phyloP scores from a whole-genome alignment of 306 rosid species.

The Adenanthera pavonina region DNA sequence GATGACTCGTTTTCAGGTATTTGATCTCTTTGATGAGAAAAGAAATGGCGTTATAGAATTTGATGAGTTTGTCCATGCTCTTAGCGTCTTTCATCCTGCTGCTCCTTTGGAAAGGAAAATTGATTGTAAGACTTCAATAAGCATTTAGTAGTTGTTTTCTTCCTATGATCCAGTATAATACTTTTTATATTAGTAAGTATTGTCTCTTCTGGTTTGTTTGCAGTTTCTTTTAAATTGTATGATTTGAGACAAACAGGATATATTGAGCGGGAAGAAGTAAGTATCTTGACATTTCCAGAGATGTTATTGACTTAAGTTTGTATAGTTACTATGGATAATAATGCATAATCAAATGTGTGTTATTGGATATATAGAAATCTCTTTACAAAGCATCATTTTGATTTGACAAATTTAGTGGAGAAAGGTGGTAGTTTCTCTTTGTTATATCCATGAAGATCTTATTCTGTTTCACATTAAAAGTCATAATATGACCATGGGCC shows the following conservation, averaged over 20 bases:
- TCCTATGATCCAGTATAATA: slow-evolving; percentile 5
- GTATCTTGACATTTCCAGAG: slow-evolving; percentile 36
- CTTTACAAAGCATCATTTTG: slow-evolving; percentile 14
- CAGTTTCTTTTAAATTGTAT: slow-evolving; percentile 78
- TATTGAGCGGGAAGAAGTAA: slow-evolving; percentile 78
- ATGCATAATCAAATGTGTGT: neutral
- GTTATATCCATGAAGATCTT: slow-evolving; percentile 1
- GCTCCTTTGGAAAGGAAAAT: slow-evolving; percentile 63
- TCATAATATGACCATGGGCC: slow-evolving; percentile 20
- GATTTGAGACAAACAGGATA: slow-evolving; percentile 77
- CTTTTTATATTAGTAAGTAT: slow-evolving; percentile 13
- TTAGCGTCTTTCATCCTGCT: slow-evolving; percentile 72
- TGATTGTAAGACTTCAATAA: slow-evolving; percentile 58
- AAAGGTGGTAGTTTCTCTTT: slow-evolving; percentile 30
- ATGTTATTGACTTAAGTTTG: slow-evolving; percentile 26
- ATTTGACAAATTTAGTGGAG: slow-evolving; percentile 18
- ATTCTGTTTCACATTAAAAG: slow-evolving; percentile 9
- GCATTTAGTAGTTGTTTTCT: slow-evolving; percentile 28
- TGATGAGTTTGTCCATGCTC: slow-evolving; percentile 74
- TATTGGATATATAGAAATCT: slow-evolving; percentile 3
- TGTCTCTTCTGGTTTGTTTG: slow-evolving; percentile 41
- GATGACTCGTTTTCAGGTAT: slow-evolving; percentile 51
- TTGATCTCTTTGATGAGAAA: slow-evolving; percentile 75
- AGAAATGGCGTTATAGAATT: slow-evolving; percentile 73
- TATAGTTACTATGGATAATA: slow-evolving; percentile 15